Evolutionary conservation across 306 rosid species (phyloP), one percentile per base, ranked within the genome.

Genomic region (Malus fusca): DNA sequence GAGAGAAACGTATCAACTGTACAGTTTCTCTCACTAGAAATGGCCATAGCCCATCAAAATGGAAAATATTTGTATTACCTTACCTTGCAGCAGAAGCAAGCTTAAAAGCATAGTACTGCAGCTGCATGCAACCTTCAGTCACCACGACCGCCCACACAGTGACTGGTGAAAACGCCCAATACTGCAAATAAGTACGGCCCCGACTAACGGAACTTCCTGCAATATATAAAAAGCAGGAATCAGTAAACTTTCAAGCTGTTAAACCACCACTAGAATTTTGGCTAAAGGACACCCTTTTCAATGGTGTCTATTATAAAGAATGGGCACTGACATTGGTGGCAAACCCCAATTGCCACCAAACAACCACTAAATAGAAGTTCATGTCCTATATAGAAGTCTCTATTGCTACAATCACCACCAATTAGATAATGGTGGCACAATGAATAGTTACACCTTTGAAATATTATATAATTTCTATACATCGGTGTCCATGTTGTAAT

Each of bases 121-220:
- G 90, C 88, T 90, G 92, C 61, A 92, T 83, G 78, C 99, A 90
- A 77, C 97, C 97, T 89, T 95, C 97, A 10, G 97, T 95, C 76
- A 95, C 97, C 75, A 92, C 97, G 74, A 95, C 99, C 31, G 97
- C 99, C 96, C 96, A 95, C 99, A 92, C 90, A 28, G 99, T 90
- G 81, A 95, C 99, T 6, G 21, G 97, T 95, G 80, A 30, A 95
- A 83, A 95, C 85, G 19, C 97, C 97, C 88, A 90, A 71, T 26
- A 92, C 85, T 25, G 89, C 93, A 75, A 87, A 87, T 66, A 88
- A 66, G 71, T 90, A 95, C 0, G 95, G 96, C 86, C 84, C 97
- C 97, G 89, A 82, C 83, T 83, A 64, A 90, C 83, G 69, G 82
- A 55, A 82, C 87, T 82, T 81, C 91, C 99, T 95, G 90, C 82